These are phyloP conservation scores for Vanrija sp. DNA, from an alignment of 1,284 basidiomycete genomes.

Conservation along the genomic window DNA sequence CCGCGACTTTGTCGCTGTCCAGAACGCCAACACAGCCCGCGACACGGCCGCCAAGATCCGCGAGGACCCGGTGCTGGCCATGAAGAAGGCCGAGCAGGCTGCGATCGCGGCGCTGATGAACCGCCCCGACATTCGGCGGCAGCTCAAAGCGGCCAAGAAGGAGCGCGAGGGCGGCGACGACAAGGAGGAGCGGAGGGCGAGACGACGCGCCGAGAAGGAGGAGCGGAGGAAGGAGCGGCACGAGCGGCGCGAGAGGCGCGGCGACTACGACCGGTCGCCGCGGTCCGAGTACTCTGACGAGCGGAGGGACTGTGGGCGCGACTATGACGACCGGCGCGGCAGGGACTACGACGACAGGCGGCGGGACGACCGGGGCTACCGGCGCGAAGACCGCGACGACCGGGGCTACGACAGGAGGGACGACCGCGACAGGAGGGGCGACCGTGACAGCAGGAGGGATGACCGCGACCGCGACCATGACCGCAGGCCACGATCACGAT, in stretches of 20 bases:
- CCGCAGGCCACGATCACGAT: conserved; percentile 12
- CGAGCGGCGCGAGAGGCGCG: conserved; percentile 4
- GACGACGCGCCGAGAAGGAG: conserved; percentile 59
- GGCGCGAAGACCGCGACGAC: conserved; percentile 14
- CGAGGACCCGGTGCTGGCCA: conserved; percentile 91
- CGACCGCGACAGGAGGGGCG: conserved; percentile 2
- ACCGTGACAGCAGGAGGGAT: not conserved
- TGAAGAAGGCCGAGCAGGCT: conserved; percentile 96
- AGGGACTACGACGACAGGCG: conserved; percentile 23
- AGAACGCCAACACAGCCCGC: conserved; percentile 85
- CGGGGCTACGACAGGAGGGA: not conserved
- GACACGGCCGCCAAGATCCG: conserved; percentile 91
- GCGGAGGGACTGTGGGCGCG: conserved; percentile 5
- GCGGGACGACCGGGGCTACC: conserved; percentile 10
- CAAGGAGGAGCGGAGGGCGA: conserved; percentile 58
- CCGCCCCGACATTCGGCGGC: conserved; percentile 81
- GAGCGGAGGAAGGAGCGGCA: conserved; percentile 15
- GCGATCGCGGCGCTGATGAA: conserved; percentile 84
- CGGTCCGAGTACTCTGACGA: conserved; percentile 7
- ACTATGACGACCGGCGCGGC: conserved; percentile 3
- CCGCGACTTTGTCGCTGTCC: conserved; percentile 85
- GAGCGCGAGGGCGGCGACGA: conserved; percentile 62
- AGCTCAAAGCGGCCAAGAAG: conserved; percentile 71
- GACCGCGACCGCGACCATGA: conserved; percentile 15
- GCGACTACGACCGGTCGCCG: conserved; percentile 3